Evolutionary conservation across 306 rosid species (phyloP).

Genomic region (Pyrus bretschneideri): DNA sequence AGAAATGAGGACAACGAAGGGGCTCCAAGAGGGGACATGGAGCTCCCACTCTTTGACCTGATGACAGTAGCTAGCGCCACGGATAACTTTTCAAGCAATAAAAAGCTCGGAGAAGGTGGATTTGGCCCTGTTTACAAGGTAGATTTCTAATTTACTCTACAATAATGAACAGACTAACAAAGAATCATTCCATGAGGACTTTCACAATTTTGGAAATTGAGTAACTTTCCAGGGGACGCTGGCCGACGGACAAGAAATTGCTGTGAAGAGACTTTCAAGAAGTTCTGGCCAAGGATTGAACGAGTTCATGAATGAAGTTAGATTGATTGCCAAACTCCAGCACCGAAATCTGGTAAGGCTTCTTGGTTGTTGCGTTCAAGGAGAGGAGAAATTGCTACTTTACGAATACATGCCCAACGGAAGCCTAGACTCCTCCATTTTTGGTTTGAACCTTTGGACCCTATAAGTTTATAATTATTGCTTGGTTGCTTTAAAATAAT

Average conservation of each 20-base stretch:
- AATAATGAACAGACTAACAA: background rate
- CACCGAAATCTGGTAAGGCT: conserved; percentile 61
- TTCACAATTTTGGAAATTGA: background rate
- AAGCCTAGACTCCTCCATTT: conserved; percentile 59
- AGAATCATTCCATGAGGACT: background rate
- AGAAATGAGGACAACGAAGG: background rate
- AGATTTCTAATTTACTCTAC: background rate
- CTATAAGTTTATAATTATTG: background rate
- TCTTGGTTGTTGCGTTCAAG: background rate
- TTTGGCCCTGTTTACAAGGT: conserved; percentile 60
- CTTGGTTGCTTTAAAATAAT: background rate
- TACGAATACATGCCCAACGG: conserved; percentile 58
- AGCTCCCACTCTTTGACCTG: conserved; percentile 39
- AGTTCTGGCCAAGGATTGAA: conserved; percentile 44
- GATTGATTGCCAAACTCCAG: conserved; percentile 52
- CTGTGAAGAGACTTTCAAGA: conserved; percentile 32
- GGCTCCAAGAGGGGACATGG: conserved; percentile 25
- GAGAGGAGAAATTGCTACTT: conserved; percentile 40
- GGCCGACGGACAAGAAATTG: conserved; percentile 39
- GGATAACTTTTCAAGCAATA: conserved; percentile 23
- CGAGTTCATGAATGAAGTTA: conserved; percentile 57
- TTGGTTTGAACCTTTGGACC: conserved; percentile 30
- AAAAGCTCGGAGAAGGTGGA: conserved; percentile 56
- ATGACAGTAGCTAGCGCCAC: conserved; percentile 36
- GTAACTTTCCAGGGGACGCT: conserved; percentile 43